Conservation (phyloP, 73 alveolate genomes). For the Uronychia binucleata region DNA sequence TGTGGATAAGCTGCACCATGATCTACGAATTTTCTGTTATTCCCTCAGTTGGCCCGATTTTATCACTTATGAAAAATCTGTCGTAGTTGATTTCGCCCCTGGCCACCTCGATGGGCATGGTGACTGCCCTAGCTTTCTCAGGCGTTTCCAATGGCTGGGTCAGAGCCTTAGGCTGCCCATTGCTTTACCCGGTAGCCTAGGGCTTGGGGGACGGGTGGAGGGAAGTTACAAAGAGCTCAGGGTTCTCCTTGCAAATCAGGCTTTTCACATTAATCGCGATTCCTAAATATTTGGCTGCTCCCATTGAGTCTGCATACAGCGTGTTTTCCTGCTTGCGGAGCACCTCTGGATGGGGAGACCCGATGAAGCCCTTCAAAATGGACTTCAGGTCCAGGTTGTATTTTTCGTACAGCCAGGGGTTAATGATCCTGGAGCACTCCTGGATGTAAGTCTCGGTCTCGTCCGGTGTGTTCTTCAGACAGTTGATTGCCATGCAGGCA, state of each 20-base stretch:
- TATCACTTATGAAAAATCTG: background rate
- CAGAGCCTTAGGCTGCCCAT: no score
- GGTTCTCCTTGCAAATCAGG: background rate
- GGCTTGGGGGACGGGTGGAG: no score
- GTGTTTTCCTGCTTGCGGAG: background rate
- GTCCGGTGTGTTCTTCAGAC: background rate
- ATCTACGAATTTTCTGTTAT: background rate
- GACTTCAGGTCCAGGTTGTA: background rate
- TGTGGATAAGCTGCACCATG: background rate
- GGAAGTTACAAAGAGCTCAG: background rate
- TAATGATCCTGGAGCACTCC: background rate
- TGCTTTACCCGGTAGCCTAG: no score
- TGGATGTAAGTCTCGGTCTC: background rate
- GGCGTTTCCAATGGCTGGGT: no score
- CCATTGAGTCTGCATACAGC: background rate
- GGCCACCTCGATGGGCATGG: background rate
- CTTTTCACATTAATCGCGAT: background rate
- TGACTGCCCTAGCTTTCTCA: background rate
- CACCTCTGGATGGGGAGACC: slow-evolving; percentile 1
- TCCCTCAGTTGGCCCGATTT: background rate
- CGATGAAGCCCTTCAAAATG: background rate
- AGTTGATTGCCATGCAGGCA: background rate
- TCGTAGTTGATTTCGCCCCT: background rate
- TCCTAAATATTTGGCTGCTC: background rate
- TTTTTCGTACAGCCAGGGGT: background rate